Percentiles rank a stretch among this genome's conserved stretches.
Evolutionary conservation across 73 alveolate genomes (phyloP).

Genomic region (Paramecium sexaurelia): DNA sequence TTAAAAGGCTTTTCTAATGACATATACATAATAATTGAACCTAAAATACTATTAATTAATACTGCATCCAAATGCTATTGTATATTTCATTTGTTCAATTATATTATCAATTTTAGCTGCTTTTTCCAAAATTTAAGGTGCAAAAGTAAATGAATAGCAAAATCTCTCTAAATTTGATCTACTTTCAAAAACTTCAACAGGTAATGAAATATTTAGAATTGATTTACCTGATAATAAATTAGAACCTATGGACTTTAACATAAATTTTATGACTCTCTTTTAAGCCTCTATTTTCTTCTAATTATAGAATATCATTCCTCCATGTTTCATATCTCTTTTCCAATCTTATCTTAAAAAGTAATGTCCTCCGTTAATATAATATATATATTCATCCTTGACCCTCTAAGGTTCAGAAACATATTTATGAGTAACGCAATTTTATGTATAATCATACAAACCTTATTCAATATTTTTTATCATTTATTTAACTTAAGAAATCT

Average conservation of each 20-base stretch:
- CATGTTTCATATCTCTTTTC: conserved; percentile 61
- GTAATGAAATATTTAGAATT: conserved; percentile 79
- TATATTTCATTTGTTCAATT: conserved; percentile 73
- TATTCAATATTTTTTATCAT: conserved; percentile 42
- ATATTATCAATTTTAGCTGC: conserved; percentile 78
- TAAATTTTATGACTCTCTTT: conserved; percentile 74
- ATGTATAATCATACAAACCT: neutral
- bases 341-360: conserved; percentile 64
- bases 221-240: conserved; percentile 80
- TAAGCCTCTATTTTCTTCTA: conserved; percentile 63
- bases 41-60: conserved; percentile 46
- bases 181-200: conserved; percentile 82
- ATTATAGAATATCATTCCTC: conserved; percentile 61
- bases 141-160: conserved; percentile 70
- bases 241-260: conserved; percentile 77
- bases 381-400: conserved; percentile 12
- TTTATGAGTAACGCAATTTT: neutral
- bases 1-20: conserved; percentile 86
- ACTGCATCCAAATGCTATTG: conserved; percentile 72
- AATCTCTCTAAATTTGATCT: conserved; percentile 79
- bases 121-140: conserved; percentile 74
- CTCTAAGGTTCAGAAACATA: conserved; percentile 2
- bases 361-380: conserved; percentile 52
- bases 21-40: conserved; percentile 68
- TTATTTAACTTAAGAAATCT: neutral